phyloP scores from a whole-genome alignment of 2,329 filamentous ascomycete genomes.

The Fusarium nurragi region DNA sequence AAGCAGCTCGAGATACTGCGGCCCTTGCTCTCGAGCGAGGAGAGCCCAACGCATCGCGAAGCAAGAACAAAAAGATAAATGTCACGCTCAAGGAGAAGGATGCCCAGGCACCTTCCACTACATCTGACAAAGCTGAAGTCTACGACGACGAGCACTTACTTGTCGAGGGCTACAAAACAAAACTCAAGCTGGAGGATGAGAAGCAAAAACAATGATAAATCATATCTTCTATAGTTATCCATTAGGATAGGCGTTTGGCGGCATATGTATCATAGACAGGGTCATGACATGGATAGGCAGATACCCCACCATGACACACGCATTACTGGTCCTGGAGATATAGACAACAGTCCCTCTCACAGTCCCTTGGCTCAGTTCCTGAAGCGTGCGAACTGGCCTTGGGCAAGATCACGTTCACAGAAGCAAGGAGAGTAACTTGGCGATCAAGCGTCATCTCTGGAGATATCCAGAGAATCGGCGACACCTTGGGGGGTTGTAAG shows the following conservation, averaged over 20 bases:
- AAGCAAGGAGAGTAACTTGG: constrained; percentile 63
- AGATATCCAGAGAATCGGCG: constrained; percentile 75
- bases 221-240: neutral
- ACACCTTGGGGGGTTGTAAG: constrained; percentile 79
- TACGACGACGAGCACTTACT: constrained; percentile 56
- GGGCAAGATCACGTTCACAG: constrained; percentile 45
- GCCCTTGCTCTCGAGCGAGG: constrained; percentile 63
- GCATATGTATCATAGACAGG: constrained; percentile 15
- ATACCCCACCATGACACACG: constrained; percentile 27
- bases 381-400: constrained; percentile 33
- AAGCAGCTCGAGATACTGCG: constrained; percentile 51
- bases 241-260: constrained; percentile 29
- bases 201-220: neutral
- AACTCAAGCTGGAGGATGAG: constrained; percentile 36
- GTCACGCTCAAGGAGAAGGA: constrained; percentile 64
- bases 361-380: constrained; percentile 15
- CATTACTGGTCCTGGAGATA: neutral
- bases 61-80: constrained; percentile 54
- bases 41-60: constrained; percentile 25
- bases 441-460: constrained; percentile 89
- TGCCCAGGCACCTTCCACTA: constrained; percentile 34
- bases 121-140: constrained; percentile 37
- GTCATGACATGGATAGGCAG: constrained; percentile 14
- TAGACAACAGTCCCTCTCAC: neutral
- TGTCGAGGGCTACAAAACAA: constrained; percentile 62